Evolutionary conservation across 192 early-diverging fungal genomes (phyloP).

Genomic region (Phycomyces nitens): DNA sequence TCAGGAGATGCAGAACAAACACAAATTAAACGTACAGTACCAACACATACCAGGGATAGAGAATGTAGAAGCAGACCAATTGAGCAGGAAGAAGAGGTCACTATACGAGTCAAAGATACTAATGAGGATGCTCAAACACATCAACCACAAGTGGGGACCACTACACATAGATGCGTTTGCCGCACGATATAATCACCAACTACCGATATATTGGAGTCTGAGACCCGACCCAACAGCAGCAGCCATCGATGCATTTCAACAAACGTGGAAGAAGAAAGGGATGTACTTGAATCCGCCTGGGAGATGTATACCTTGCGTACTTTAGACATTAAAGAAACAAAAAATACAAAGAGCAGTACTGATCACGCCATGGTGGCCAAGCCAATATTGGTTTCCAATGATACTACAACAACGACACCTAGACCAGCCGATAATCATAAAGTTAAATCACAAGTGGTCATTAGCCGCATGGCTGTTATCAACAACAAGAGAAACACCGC

Average conservation of each 20-base stretch:
- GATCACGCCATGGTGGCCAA: neutral
- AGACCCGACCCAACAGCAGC: no score
- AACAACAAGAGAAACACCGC: neutral
- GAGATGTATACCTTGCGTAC: no score
- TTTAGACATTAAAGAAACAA: no score
- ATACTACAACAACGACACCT: neutral
- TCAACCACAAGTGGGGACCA: no score
- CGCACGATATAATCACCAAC: no score
- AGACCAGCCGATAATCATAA: neutral
- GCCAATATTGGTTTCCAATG: neutral
- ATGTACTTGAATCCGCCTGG: no score
- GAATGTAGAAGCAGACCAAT: constrained; percentile 8
- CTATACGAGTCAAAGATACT: constrained; percentile 7
- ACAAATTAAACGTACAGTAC: neutral
- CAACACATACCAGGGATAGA: constrained; percentile 13
- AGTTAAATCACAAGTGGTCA: constrained; percentile 1
- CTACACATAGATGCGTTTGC: no score
- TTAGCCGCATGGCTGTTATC: constrained; percentile 9
- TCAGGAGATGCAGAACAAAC: neutral
- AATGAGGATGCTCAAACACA: neutral
- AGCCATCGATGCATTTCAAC: no score
- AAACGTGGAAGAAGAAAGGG: no score
- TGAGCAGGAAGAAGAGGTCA: neutral
- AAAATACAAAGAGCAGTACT: no score
- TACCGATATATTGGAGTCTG: no score